Percentiles rank a stretch among this genome's conserved stretches.
phyloP scores from a whole-genome alignment of 345 rosid species.

The Microcos paniculata region DNA sequence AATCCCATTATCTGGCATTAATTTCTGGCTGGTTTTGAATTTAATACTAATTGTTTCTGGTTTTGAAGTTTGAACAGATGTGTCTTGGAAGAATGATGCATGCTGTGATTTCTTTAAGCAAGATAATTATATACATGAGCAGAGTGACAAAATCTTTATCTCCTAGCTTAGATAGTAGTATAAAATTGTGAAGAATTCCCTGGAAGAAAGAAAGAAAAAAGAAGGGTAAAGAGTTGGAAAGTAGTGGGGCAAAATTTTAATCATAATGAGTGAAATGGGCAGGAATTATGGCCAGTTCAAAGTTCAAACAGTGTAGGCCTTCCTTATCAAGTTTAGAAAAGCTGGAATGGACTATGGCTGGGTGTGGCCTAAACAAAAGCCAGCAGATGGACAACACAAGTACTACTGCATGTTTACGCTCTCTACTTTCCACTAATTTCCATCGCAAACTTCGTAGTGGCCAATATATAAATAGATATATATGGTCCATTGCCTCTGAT shows the following conservation, averaged over 20 bases:
- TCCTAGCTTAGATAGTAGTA: no score
- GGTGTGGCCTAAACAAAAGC: constrained; percentile 5
- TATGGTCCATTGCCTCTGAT: not conserved
- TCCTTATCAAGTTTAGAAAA: constrained; percentile 14
- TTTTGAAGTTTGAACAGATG: not conserved
- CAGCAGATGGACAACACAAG: not conserved
- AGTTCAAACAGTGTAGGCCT: constrained; percentile 19
- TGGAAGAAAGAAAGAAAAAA: constrained; percentile 2
- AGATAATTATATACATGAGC: not conserved
- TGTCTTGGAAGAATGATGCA: not conserved
- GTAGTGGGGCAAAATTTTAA: constrained; percentile 19
- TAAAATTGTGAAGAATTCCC: not conserved
- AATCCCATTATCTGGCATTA: not conserved
- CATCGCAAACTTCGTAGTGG: not conserved
- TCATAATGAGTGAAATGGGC: constrained; percentile 19
- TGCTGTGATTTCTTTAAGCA: constrained; percentile 10
- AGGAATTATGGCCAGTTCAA: constrained; percentile 11
- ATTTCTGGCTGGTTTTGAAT: not conserved
- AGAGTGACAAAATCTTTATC: constrained; percentile 7
- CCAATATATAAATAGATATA: not conserved
- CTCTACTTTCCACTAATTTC: not conserved
- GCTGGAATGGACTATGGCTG: not conserved
- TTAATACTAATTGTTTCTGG: not conserved
- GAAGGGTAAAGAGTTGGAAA: constrained; percentile 10
- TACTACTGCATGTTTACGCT: not conserved